Evolutionary conservation across 495 filamentous ascomycete species (phyloP).

Genomic region (Podospora appendiculata): DNA sequence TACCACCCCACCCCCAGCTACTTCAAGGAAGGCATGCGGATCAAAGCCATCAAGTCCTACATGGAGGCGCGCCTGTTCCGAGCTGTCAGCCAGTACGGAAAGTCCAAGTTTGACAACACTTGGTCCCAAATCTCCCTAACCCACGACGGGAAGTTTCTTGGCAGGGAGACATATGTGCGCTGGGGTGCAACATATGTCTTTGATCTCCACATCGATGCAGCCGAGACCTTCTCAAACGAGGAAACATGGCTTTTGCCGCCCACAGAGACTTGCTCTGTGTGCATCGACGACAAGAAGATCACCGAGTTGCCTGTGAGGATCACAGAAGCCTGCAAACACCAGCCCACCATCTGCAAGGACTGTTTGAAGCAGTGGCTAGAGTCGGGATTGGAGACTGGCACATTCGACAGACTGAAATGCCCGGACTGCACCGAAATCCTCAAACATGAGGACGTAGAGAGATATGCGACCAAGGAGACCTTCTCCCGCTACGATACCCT

Average conservation of each 20-base stretch:
- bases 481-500: constrained; percentile 31
- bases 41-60: constrained; percentile 2
- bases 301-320: constrained; percentile 26
- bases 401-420: constrained; percentile 29
- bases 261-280: constrained; percentile 26
- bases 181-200: constrained; percentile 25
- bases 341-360: constrained; percentile 24
- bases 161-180: constrained; percentile 6
- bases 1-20: constrained; percentile 13
- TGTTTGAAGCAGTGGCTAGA: constrained; percentile 30
- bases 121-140: constrained; percentile 17
- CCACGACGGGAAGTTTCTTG: constrained; percentile 7
- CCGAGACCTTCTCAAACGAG: constrained; percentile 20
- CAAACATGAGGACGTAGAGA: constrained; percentile 22
- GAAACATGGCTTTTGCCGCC: constrained; percentile 28
- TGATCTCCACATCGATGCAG: constrained; percentile 19
- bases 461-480: constrained; percentile 18
- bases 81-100: constrained; percentile 5
- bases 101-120: constrained; percentile 10
- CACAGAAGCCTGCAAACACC: constrained; percentile 25
- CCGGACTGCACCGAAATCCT: constrained; percentile 33
- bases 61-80: constrained; percentile 10
- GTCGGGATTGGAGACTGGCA: constrained; percentile 20
- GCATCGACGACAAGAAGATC: constrained; percentile 28
- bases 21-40: constrained; percentile 1